These are phyloP conservation scores for Hymenoscyphus fraxineus DNA, from an alignment of 2,329 filamentous ascomycete species.

Conservation along the genomic window DNA sequence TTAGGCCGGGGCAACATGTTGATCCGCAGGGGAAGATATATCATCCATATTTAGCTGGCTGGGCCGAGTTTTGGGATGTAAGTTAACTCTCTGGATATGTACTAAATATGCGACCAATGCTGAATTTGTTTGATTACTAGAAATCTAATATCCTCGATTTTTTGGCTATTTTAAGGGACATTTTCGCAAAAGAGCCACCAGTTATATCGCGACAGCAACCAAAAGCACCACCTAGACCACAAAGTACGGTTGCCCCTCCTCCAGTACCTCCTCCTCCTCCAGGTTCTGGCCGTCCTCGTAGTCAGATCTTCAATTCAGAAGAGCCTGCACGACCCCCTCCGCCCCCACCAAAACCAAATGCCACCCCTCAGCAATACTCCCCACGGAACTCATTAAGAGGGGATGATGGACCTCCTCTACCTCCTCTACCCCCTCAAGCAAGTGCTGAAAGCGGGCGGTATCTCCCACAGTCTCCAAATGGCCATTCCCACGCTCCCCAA, in stretches of 20 bases:
- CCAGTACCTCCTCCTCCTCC: slow-evolving; percentile 70
- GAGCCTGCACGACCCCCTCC: slow-evolving; percentile 32
- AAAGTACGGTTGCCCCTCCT: slow-evolving; percentile 48
- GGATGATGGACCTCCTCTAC: slow-evolving; percentile 33
- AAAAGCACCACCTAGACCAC: slow-evolving; percentile 38
- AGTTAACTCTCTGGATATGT: slow-evolving; percentile 38
- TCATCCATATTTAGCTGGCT: slow-evolving; percentile 90
- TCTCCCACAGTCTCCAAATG: slow-evolving; percentile 22
- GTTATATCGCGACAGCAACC: slow-evolving; percentile 70
- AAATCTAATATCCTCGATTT: slow-evolving; percentile 84
- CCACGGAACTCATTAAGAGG: slow-evolving; percentile 18
- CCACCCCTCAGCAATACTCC: slow-evolving; percentile 19
- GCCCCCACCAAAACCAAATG: slow-evolving; percentile 33
- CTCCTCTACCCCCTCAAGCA: slow-evolving; percentile 31
- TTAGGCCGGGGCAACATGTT: slow-evolving; percentile 91
- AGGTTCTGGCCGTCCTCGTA: slow-evolving; percentile 51
- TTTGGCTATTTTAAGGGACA: slow-evolving; percentile 72
- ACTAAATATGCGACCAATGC: not conserved
- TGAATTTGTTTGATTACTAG: slow-evolving; percentile 38
- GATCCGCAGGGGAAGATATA: slow-evolving; percentile 91
- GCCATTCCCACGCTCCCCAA: slow-evolving; percentile 30
- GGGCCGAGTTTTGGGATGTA: slow-evolving; percentile 87
- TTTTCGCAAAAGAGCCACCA: slow-evolving; percentile 93
- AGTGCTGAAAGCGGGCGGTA: slow-evolving; percentile 23
- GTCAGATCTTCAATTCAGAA: slow-evolving; percentile 33